Evolutionary conservation across 441 rosid species (phyloP), one percentile per base, ranked within the genome.

Genomic region (Euphorbia corollata): DNA sequence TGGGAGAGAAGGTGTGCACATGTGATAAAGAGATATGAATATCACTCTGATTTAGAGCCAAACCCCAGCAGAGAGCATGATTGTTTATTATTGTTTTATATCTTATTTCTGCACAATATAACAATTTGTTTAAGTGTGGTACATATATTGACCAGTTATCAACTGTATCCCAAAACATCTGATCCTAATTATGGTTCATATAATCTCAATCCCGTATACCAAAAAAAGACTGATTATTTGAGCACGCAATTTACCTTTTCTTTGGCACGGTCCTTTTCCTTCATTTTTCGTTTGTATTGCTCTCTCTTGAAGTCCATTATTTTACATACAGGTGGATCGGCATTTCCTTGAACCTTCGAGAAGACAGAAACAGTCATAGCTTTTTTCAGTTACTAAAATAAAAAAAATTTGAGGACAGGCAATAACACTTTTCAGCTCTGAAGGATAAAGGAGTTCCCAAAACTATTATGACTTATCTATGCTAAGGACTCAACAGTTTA

Each of bases 311-410:
- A 88, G 82, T 88, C 83, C 87, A 86, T 77, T 16, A 88, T 73
- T 75, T 78, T 88, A 78, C 89, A 86, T 59, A 86, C 91, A 34
- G 91, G 90, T 22, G 91, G 95, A 63, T 76, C 50, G 6, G 70
- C 81, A n/a, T 45, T 56, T 65, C 76, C 71, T 43, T 82, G 75
- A 65, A 88, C 94, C 94, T 88, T 24, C 10, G 15, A 47, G 19
- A 54, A 54, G 58, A 54, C 10, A 54, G 58, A 4, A 47, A 12
- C 16, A 13, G 5, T 13, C 4, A 12, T 47, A 47, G 16, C 51
- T 47, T 16, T 47, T 47, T 47, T 47, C 10, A 2, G 32, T 47
- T 16, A 47, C 51, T 12, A 13, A 47, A 16, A 47, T 27, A n/a
- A 38, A 38, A 4, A 6, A 6, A 47, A 12, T 47, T 2, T 13